Evolutionary conservation across 2,329 filamentous ascomycete genomes (phyloP).

Genomic region (Acrocalymma vagum): DNA sequence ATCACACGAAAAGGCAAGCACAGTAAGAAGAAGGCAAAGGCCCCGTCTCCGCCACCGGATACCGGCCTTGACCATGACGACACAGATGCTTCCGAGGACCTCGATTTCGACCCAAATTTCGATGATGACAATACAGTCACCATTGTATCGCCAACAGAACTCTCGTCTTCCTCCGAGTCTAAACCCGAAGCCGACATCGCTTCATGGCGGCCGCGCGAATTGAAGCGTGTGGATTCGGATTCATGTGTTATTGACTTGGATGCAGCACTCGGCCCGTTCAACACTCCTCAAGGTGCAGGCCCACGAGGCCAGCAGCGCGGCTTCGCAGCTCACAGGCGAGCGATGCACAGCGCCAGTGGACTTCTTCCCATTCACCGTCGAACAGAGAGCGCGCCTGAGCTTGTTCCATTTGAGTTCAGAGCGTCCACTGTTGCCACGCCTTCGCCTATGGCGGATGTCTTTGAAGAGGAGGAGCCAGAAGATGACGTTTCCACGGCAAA

Average conservation of each 20-base stretch:
- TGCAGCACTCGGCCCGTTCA: conserved; percentile 90
- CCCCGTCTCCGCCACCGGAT: conserved; percentile 38
- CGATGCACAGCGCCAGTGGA: conserved; percentile 79
- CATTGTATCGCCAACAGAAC: conserved; percentile 46
- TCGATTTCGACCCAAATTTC: conserved; percentile 51
- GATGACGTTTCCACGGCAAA: conserved; percentile 51
- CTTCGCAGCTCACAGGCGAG: conserved; percentile 62
- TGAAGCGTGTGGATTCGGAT: conserved; percentile 60
- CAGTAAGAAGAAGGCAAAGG: conserved; percentile 53
- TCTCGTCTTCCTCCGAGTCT: conserved; percentile 22
- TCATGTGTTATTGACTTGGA: conserved; percentile 93
- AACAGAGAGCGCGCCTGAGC: conserved; percentile 81
- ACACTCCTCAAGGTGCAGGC: conserved; percentile 77
- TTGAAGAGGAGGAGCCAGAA: conserved; percentile 80
- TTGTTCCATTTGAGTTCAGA: conserved; percentile 74
- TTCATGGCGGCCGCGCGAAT: conserved; percentile 47
- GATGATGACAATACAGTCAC: conserved; percentile 53
- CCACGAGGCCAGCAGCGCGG: conserved; percentile 59
- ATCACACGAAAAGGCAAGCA: conserved; percentile 69
- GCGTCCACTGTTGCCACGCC: conserved; percentile 63
- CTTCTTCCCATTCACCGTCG: conserved; percentile 81
- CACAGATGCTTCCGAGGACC: conserved; percentile 43
- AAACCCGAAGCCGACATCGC: conserved; percentile 45
- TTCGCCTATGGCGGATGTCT: conserved; percentile 84
- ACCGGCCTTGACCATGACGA: conserved; percentile 34